These are phyloP conservation scores for Curvularia spicifera DNA, from an alignment of 2,329 filamentous ascomycete genomes.

Conservation along the genomic window DNA sequence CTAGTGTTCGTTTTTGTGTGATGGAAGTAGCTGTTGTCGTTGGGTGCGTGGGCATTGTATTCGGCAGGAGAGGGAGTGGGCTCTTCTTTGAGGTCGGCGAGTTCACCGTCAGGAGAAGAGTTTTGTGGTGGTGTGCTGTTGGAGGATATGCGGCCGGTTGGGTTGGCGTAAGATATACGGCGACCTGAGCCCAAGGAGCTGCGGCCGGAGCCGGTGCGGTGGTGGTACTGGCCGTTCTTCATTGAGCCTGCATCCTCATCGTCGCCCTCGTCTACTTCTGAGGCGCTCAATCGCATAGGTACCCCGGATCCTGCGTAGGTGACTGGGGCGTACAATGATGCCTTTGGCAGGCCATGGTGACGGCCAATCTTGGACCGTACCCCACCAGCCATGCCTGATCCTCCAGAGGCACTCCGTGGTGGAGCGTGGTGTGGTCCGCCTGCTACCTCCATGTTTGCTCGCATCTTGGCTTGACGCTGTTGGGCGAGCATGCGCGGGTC, in stretches of 20 bases:
- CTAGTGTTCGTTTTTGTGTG: slow-evolving; percentile 51
- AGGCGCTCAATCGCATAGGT: slow-evolving; percentile 90
- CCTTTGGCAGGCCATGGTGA: slow-evolving; percentile 80
- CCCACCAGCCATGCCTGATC: slow-evolving; percentile 50
- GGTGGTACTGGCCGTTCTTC: slow-evolving; percentile 59
- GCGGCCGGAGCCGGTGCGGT: slow-evolving; percentile 74
- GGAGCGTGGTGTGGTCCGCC: slow-evolving; percentile 59
- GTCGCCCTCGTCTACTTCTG: slow-evolving; percentile 88
- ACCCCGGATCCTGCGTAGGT: slow-evolving; percentile 80
- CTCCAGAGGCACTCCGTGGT: slow-evolving; percentile 48
- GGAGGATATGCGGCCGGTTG: slow-evolving; percentile 57
- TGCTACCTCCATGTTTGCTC: slow-evolving; percentile 82
- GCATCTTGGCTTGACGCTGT: slow-evolving; percentile 84
- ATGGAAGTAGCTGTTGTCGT: slow-evolving; percentile 52
- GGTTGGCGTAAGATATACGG: slow-evolving; percentile 47
- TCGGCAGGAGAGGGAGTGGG: slow-evolving; percentile 55
- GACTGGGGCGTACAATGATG: slow-evolving; percentile 78
- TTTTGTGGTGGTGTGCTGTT: slow-evolving; percentile 62
- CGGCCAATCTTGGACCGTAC: slow-evolving; percentile 81
- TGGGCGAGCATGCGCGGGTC: slow-evolving; percentile 83
- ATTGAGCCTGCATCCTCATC: slow-evolving; percentile 69
- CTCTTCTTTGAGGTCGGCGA: slow-evolving; percentile 51
- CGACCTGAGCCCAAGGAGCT: slow-evolving; percentile 64
- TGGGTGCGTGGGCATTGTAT: slow-evolving; percentile 34
- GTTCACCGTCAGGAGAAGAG: slow-evolving; percentile 42